Conservation (phyloP, 176 grass and related monocot species). For the Eleusine coracana region DNA sequence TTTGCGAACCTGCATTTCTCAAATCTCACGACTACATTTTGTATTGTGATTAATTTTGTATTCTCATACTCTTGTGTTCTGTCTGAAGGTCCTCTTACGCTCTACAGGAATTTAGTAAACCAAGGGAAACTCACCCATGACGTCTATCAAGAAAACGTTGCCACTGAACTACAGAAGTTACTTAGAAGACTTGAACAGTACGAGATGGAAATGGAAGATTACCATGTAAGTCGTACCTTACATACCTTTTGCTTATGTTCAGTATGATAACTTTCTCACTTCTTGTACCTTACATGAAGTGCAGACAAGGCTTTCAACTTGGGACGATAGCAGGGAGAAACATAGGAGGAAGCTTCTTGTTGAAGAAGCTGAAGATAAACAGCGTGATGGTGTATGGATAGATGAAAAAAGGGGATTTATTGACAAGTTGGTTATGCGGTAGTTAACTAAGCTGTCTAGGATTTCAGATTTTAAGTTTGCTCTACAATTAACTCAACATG, state of each 20-base stretch:
- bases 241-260: neutral
- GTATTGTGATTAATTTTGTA: neutral
- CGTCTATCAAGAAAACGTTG: slow-evolving; percentile 76
- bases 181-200: slow-evolving; percentile 68
- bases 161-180: slow-evolving; percentile 66
- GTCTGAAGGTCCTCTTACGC: slow-evolving; percentile 75
- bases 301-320: slow-evolving; percentile 66
- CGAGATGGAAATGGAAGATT: slow-evolving; percentile 94
- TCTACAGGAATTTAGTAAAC: slow-evolving; percentile 69
- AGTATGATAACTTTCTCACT: neutral
- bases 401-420: slow-evolving; percentile 74
- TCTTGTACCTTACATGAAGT: slow-evolving; percentile 21
- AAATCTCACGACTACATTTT: neutral
- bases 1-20: neutral
- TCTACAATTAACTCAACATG: neutral
- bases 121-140: slow-evolving; percentile 86
- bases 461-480: neutral
- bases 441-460: slow-evolving; percentile 7
- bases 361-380: slow-evolving; percentile 78
- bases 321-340: slow-evolving; percentile 77
- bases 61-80: slow-evolving; percentile 43
- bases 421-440: slow-evolving; percentile 68
- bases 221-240: slow-evolving; percentile 65
- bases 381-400: slow-evolving; percentile 82
- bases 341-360: slow-evolving; percentile 73